Base-by-base conservation (phyloP, 352 stramenopile genomes). In the Phytophthora chlamydospora region DNA sequence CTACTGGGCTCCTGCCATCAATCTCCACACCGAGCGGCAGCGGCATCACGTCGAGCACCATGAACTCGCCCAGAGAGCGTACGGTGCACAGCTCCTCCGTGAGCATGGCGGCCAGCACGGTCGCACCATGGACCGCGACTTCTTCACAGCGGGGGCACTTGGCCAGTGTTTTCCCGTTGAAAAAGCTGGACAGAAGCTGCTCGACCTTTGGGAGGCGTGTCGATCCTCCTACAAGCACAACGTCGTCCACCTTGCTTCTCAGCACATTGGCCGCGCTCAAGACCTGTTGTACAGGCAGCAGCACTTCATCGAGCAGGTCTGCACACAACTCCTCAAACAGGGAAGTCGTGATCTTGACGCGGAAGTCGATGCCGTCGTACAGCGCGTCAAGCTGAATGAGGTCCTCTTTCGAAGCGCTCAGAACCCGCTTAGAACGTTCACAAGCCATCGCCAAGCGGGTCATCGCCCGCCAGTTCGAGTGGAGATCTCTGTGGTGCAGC, bases 1-100 rank as follows among this genome's bases (percentile, higher is more conserved):
- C 17, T 21, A 36, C 21, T 2, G 19, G 19, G 13, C 12, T 29
- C 5, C 3, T n/a, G 11, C 7, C 31, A 33, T 44, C 39, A 8
- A 59, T 39, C 21, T 50, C 34, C 4, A 36, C 39, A n/a, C 40
- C 42, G n/a, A 59, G 19, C 6, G 51, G 34, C 21, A 51, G 40
- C 39, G 39, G 31, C 3, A 36, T 32, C 14, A 43, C 51, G 31
- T 59, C 51, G 39, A 59, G 21, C 12, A 59, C 4, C 29, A 51
- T 43, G 16, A 59, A 44, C n/a, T 44, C 50, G 6, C 33, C 16
- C 7, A 49, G 32, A 10, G 16, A 19, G 17, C 33, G 16, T 27
- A 54, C 17, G 6, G 9, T n/a, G 17, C 21, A 24, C 21, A 24
- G 19, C 19, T 43, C 19, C 14, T 54, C 19, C 6, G 32, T 43